Evolutionary conservation across 495 filamentous ascomycete genomes (phyloP), one percentile per base, ranked within the genome.

Genomic region (Penicillium lividum): DNA sequence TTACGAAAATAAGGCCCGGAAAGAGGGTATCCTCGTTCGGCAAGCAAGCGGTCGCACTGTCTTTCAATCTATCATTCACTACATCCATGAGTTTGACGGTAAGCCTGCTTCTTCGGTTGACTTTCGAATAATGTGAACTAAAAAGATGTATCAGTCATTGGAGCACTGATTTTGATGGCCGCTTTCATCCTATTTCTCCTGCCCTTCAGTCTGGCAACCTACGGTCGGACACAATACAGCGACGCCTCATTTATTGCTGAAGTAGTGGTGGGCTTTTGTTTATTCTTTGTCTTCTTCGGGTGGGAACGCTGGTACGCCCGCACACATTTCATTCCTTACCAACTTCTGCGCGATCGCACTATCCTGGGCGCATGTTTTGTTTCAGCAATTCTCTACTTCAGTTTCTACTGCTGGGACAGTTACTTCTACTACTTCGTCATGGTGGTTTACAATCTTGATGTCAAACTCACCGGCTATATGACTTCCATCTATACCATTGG

Each of bases 381-480:
- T 3, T 73, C 85, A 28, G 65, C 83, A 30, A 73, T 73, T 0
- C 73, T 89, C 27, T 87, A 86, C 58, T 63, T 88, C 61, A 82
- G 78, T 15, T 77, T 71, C 61, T 73, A 70, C 78, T 55, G 75
- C 68, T 80, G 73, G 84, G 73, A 85, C 63, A 73, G 68, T 56
- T 87, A 83, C 71, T 89, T 89, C 71, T 77, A 72, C 54, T 87
- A 83, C 28, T 88, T 83, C 69, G 74, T 92, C 1, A 84, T 89
- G 68, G 87, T 90, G 6, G 88, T 92, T 54, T 80, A 84, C 64
- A 70, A 73, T 33, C 77, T 88, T 0, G 75, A 59, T 62, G 59
- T 90, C 51, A 79, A 73, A 1, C 42, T 88, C 11, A 77, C 88
- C 1, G 80, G 78, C 11, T 84, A 84, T 54, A 78, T 86, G 63